A percentile compares a stretch with the other conserved stretches of the same genome.
Evolutionary conservation across 306 rosid genomes (phyloP).

Genomic region (Corylus heterophylla): DNA sequence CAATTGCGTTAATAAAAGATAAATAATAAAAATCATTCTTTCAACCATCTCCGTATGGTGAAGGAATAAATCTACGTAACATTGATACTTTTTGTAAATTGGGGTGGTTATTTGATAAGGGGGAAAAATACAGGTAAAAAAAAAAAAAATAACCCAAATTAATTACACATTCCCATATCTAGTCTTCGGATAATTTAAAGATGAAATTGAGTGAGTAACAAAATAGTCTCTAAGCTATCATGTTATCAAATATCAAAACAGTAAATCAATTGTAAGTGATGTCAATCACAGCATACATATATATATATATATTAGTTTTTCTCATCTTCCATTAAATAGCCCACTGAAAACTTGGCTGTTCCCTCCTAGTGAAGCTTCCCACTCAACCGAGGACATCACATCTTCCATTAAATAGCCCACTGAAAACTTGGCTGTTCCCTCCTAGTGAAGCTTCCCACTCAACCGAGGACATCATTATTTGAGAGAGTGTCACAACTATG

Average conservation of each 20-base stretch:
- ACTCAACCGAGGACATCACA: constrained; percentile 48
- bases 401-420: constrained; percentile 57
- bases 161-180: neutral
- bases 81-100: neutral
- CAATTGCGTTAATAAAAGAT: no score
- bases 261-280: neutral
- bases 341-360: constrained; percentile 71
- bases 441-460: constrained; percentile 86
- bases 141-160: no score
- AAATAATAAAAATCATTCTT: no score
- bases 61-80: no score
- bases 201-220: neutral
- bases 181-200: neutral
- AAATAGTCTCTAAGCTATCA: neutral
- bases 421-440: constrained; percentile 69
- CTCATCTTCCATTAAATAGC: constrained; percentile 65
- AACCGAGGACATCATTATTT: constrained; percentile 43
- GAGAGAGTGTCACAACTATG: constrained; percentile 47
- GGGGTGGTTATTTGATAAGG: no score
- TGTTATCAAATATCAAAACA: neutral
- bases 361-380: constrained; percentile 85
- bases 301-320: neutral
- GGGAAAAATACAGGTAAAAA: neutral
- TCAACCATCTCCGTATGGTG: no score
- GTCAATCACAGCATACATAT: neutral